Evolutionary conservation across 306 rosid genomes (phyloP), one percentile per base, ranked within the genome.

Genomic region (Prosopis cineraria): DNA sequence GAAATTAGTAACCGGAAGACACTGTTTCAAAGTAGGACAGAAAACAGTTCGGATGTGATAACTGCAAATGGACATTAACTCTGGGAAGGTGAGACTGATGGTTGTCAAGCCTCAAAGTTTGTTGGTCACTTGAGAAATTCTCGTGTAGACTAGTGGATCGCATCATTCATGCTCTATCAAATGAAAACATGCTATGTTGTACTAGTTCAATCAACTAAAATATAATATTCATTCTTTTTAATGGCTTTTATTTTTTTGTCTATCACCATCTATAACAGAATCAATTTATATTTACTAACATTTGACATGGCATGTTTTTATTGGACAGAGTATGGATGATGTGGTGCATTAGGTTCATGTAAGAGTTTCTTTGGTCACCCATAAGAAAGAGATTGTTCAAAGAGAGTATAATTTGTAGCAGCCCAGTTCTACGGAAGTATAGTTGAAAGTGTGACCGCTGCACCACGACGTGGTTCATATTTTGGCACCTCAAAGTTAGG

Each of bases 31-130:
- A 87, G 78, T 45, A 84, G 91, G 68, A 87, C 62, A 71, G 93
- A 90, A 58, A 73, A 20, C 59, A 85, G 69, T 77, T 65, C 66
- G 53, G 85, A 78, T 43, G 87, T 60, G 81, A 81, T 27, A 25
- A 39, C 85, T 65, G 22, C 83, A 72, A 89, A 86, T 68, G 91
- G 84, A 10, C 93, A 82, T 82, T 90, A 83, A 86, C 52, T 53
- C 25, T 6, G 72, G 33, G n/a, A 62, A 25, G 71, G 20, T 34
- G 40, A 13, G 43, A 64, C 78, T 41, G 43, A 58, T 59, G n/a
- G n/a, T n/a, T 9, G 74, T 33, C 25, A 17, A 48, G 50, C 45
- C 78, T 78, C 76, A 62, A n/a, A n/a, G n/a, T n/a, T n/a, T n/a
- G n/a, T n/a, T n/a, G n/a, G n/a, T n/a, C n/a, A n/a, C n/a, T n/a